Conservation (phyloP, 441 rosid genomes). For the Omphalea diandra region DNA sequence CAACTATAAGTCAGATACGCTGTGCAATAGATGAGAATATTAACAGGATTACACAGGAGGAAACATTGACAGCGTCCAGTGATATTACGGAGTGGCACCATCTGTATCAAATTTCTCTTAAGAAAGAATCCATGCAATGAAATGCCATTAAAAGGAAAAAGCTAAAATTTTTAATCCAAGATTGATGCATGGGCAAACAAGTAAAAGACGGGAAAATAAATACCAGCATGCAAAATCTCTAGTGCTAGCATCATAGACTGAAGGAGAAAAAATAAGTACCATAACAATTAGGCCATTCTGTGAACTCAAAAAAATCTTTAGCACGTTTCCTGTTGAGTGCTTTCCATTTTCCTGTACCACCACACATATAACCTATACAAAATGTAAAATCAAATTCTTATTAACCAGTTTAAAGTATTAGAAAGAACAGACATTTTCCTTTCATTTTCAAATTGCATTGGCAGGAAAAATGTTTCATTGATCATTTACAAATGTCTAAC, state of each 20-base stretch:
- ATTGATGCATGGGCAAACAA: neutral
- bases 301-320: constrained; percentile 78
- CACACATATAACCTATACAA: constrained; percentile 91
- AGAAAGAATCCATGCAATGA: neutral
- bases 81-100: neutral
- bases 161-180: neutral
- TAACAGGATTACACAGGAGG: neutral
- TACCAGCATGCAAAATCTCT: neutral
- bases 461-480: too few species aligned
- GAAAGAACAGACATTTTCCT: neutral
- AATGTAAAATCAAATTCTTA: constrained; percentile 26
- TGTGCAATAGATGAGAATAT: neutral
- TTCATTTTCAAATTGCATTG: neutral
- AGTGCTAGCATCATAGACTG: neutral
- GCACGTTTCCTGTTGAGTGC: constrained; percentile 95
- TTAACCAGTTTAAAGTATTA: neutral
- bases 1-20: neutral
- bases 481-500: neutral
- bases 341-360: constrained; percentile 99
- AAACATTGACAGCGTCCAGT: neutral
- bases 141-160: neutral
- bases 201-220: neutral
- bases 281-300: constrained; percentile 84
- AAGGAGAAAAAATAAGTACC: constrained; percentile 34
- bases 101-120: neutral